Base-by-base conservation (phyloP, 208 protist species). In the Crithidia bombi region DNA sequence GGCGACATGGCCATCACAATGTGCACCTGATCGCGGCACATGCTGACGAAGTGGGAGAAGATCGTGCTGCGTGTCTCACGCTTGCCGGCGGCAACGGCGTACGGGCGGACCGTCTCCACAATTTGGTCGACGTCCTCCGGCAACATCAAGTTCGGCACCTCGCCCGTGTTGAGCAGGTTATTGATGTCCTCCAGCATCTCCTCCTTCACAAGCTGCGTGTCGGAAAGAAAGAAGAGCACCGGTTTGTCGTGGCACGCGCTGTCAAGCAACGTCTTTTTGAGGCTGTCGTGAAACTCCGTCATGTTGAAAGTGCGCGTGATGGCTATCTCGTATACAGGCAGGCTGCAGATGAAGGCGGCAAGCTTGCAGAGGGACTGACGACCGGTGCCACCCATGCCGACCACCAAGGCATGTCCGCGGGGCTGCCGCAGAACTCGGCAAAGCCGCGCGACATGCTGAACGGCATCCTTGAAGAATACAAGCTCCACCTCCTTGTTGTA, bases 181-280 rank as follows among this genome's bases (percentile, higher is more conserved):
- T 99, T 99, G 61, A 99, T 90, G 84, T 99, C 97, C 82, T 99
- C 98, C 21, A 99, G 87, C 85, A 99, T 98, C 64, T 93, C 74
- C 78, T 98, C 97, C 41, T 93, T 75, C 21, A 98, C 87, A 59
- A 99, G 94, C 80, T 99, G 96, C 5, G 90, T 88, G 81, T 99
- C 98, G 33, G 90, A 92, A 28, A 99, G 73, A 41, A 99, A 92
- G 70, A 99, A 99, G 21, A 98, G 80, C 49, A 97, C 87, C 25
- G 88, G 85, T 65, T 95, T 79, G 59, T 93, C 83, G 43, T 91
- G 85, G 69, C 86, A 89, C 14, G 96, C 97, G 67, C 95, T 90
- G 25, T 77, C 87, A 4, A 95, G 66, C 51, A 97, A 85, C 35
- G 98, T 78, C 59, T 82, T 86, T 73, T 98, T 96, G 43, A 99